phyloP scores from a whole-genome alignment of 352 stramenopile genomes.

The Peronospora belbahrii region DNA sequence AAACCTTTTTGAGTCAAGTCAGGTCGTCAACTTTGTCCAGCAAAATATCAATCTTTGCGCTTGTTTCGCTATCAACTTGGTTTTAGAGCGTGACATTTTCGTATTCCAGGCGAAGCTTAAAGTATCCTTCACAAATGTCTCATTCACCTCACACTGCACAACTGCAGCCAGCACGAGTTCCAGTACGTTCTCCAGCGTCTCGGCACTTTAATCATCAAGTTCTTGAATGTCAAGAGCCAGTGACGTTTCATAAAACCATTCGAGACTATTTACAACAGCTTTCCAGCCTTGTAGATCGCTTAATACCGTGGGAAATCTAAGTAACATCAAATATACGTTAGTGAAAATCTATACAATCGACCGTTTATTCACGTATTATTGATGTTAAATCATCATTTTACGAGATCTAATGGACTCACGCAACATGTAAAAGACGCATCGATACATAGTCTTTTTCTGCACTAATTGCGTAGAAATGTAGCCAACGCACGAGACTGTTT shows the following conservation, averaged over 20 bases:
- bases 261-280: conserved; percentile 17
- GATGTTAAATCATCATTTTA: too few relatives aligned
- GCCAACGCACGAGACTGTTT: conserved; percentile 31
- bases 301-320: conserved; percentile 11
- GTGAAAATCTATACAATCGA: neutral
- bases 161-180: conserved; percentile 43
- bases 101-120: conserved; percentile 39
- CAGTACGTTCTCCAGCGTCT: conserved; percentile 20
- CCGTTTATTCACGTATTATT: too few relatives aligned
- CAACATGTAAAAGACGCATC: conserved; percentile 12
- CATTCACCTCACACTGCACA: conserved; percentile 51
- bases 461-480: conserved; percentile 19
- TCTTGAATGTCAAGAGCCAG: conserved; percentile 14
- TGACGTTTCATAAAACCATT: conserved; percentile 46
- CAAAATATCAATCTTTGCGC: conserved; percentile 44
- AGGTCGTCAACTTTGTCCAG: conserved; percentile 52
- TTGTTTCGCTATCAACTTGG: conserved; percentile 45
- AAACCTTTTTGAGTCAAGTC: conserved; percentile 56
- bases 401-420: conserved; percentile 5
- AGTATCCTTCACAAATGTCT: conserved; percentile 57
- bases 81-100: conserved; percentile 49
- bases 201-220: conserved; percentile 7
- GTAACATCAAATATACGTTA: conserved; percentile 17
- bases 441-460: neutral
- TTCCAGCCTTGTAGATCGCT: neutral